Evolutionary conservation across 1,284 basidiomycete genomes (phyloP).

Genomic region (Papiliotrema fonsecae): DNA sequence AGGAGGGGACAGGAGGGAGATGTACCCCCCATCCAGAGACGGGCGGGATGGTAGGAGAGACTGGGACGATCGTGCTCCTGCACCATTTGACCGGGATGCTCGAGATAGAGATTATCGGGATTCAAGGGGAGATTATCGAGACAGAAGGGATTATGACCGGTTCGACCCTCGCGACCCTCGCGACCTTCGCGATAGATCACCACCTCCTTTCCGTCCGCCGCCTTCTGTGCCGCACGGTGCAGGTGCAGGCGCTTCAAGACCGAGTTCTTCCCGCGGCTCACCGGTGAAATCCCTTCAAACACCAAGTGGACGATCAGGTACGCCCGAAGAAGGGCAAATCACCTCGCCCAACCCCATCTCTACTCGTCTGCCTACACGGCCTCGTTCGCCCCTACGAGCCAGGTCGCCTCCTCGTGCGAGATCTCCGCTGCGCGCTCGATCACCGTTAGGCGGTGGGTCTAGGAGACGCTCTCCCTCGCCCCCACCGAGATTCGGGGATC

Average conservation of each 20-base stretch:
- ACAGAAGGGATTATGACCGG: constrained; percentile 3
- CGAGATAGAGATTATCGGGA: not conserved
- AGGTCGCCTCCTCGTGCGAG: no score
- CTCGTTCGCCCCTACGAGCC: constrained; percentile 14
- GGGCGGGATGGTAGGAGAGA: not conserved
- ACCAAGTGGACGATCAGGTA: constrained; percentile 15
- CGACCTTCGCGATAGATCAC: no score
- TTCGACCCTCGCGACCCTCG: no score
- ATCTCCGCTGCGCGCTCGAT: not conserved
- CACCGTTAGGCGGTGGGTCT: no score
- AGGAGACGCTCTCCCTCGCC: constrained; percentile 18
- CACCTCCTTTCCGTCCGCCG: not conserved
- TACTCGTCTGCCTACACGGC: constrained; percentile 10
- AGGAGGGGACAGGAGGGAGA: no score
- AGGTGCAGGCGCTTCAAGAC: no score
- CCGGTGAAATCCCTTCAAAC: not conserved
- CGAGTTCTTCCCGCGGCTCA: not conserved
- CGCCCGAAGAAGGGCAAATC: constrained; percentile 43
- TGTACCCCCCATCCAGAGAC: not conserved
- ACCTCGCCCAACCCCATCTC: constrained; percentile 19
- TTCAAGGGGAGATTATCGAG: constrained; percentile 1
- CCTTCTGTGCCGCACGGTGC: no score
- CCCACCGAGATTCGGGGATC: constrained; percentile 4
- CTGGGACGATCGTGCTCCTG: not conserved
- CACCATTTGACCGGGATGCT: no score